Evolutionary conservation across 1,284 basidiomycete species (phyloP), one percentile per base, ranked within the genome.

Genomic region (Exobasidium cylindrosporum): DNA sequence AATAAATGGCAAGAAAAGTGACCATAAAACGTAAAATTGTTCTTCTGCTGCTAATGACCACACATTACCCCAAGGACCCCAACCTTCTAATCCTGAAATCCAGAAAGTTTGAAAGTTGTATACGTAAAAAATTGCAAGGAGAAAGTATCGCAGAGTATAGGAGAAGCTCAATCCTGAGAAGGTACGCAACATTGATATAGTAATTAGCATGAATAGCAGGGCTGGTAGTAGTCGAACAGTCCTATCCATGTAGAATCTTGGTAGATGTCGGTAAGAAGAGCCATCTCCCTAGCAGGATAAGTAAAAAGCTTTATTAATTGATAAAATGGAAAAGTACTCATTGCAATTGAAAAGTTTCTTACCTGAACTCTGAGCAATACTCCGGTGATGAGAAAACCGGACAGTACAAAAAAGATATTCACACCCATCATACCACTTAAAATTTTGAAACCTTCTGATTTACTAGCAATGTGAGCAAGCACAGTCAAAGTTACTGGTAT

Each of bases 21-120:
- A 68, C 67, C 67, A 68, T 45, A 68, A 63, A 29, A 68, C 58
- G 54, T 68, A 68, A 47, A 68, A 68, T 61, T 68, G 67, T 40
- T 68, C 64, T 31, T 68, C 67, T 17, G 63, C 59, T 5, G 67
- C 67, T 3, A 68, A 54, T 45, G 64, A 66, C 67, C 67, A 68
- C 0, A 58, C 66, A 47, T 47, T 47, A 7, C 13, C 61, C 13
- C 13, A 47, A 11, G 65, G 59, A 47, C 59, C 57, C 49, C 47
- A 68, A 21, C 62, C 17, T n/a, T 21, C 21, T 45, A 23, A 59
- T 66, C 61, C 13, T 62, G 54, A 53, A 65, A 63, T 40, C 61
- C 10, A 43, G 35, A n/a, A 43, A n/a, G 35, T 43, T 10, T 10
- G 35, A n/a, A 43, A n/a, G n/a, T 43, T 43, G 10, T 43, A 10